phyloP scores from a whole-genome alignment of 73 alveolate genomes.

The Tetrahymena elliotti region DNA sequence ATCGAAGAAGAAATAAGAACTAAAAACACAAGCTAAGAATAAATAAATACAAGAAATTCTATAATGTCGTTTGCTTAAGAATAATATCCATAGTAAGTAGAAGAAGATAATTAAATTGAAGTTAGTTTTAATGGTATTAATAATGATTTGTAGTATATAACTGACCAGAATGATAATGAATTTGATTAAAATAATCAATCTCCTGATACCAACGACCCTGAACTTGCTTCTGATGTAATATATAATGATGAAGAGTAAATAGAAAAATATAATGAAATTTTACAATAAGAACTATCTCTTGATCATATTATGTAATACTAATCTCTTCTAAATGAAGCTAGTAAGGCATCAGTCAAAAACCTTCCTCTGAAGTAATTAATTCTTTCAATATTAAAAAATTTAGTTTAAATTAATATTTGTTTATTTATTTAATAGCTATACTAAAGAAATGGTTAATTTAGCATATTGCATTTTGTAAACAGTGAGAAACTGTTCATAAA shows the following conservation, averaged over 20 bases:
- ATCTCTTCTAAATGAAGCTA: not conserved
- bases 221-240: not conserved
- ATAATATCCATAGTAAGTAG: not conserved
- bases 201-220: not conserved
- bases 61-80: not conserved
- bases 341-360: not conserved
- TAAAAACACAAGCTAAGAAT: not conserved
- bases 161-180: not conserved
- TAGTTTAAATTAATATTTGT: no score
- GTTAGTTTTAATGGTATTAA: not conserved
- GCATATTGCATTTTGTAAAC: not conserved
- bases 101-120: not conserved
- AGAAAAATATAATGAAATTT: not conserved
- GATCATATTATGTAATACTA: not conserved
- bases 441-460: not conserved
- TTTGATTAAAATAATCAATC: no score
- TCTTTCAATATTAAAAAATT: no score
- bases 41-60: not conserved
- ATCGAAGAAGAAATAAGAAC: not conserved
- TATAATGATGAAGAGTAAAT: not conserved
- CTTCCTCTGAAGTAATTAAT: not conserved
- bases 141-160: not conserved
- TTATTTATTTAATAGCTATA: not conserved
- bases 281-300: not conserved
- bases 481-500: not conserved